phyloP scores from a whole-genome alignment of 345 rosid species.

The Eucalyptus regnans region DNA sequence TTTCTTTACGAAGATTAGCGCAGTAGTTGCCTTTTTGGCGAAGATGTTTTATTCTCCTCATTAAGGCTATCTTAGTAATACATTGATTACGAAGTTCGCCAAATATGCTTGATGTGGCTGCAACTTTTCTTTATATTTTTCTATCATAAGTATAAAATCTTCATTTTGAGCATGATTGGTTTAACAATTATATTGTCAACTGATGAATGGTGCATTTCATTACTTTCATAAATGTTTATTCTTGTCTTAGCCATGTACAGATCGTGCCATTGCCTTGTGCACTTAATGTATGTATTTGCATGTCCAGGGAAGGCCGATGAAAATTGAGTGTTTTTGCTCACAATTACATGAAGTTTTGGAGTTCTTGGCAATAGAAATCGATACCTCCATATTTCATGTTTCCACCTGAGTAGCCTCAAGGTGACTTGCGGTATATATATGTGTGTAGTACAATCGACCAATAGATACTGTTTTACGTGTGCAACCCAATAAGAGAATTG shows the following conservation, averaged over 20 bases:
- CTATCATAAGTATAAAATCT: background rate
- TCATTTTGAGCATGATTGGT: background rate
- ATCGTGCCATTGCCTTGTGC: background rate
- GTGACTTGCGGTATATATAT: no score
- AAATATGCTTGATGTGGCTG: background rate
- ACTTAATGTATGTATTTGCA: background rate
- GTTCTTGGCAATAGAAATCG: no score
- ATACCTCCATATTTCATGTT: no score
- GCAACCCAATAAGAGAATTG: no score
- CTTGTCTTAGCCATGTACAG: background rate
- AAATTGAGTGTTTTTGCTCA: no score
- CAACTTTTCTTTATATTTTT: background rate
- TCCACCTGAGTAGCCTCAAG: no score
- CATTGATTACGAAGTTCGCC: background rate
- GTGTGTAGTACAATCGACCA: background rate
- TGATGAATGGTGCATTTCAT: no score
- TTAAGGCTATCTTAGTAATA: background rate
- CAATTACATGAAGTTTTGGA: no score
- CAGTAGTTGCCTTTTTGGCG: background rate
- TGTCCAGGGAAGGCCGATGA: no score
- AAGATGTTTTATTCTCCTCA: background rate
- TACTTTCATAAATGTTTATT: no score
- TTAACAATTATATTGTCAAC: no score
- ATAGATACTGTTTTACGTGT: no score
- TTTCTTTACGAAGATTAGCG: background rate